A percentile compares a stretch with the other conserved stretches of the same genome.
Conservation (phyloP, 306 rosid species). For the Prinsepia uniflora region DNA sequence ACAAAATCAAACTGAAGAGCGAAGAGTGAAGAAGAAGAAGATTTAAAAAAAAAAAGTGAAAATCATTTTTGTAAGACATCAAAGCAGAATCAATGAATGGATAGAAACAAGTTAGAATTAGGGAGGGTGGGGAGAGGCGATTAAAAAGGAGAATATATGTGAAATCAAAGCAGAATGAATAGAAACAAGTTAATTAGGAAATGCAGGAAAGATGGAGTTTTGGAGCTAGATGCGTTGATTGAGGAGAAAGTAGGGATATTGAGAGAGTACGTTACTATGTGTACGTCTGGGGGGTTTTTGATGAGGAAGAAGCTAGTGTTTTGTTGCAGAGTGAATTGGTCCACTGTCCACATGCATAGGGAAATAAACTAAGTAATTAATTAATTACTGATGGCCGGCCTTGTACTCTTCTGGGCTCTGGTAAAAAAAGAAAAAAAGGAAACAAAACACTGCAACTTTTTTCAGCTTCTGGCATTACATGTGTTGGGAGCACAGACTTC, state of each 20-base stretch:
- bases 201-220: not conserved
- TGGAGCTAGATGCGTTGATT: conserved; percentile 10
- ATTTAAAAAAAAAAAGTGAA: no score
- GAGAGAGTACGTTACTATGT: conserved; percentile 28
- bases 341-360: conserved; percentile 24
- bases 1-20: no score
- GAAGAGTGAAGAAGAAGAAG: no score
- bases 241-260: not conserved
- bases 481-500: conserved; percentile 56
- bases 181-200: no score
- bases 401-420: conserved; percentile 23
- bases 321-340: conserved; percentile 22
- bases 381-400: conserved; percentile 13
- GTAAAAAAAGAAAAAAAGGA: not conserved
- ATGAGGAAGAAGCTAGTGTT: conserved; percentile 17
- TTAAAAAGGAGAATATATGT: no score
- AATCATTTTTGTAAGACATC: no score
- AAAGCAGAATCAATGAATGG: no score
- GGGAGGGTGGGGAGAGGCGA: no score
- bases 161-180: no score
- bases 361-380: conserved; percentile 11
- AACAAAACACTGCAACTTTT: conserved; percentile 42
- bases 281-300: conserved; percentile 23
- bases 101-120: no score
- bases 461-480: conserved; percentile 41